Evolutionary conservation across 345 rosid genomes (phyloP), one percentile per base, ranked within the genome.

Genomic region (Cardiospermum halicacabum): DNA sequence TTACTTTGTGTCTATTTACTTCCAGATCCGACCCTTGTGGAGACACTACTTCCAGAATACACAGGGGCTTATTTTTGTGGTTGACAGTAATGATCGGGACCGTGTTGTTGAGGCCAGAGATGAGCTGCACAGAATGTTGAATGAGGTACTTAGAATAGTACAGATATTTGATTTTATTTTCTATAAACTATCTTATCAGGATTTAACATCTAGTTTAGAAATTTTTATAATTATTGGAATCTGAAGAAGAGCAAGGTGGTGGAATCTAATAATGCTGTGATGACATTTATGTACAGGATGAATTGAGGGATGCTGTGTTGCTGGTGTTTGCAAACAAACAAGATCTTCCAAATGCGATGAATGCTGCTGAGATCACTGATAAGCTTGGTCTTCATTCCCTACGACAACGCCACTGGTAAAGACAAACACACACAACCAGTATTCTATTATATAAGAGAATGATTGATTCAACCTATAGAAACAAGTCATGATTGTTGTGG

Each of bases 321-420:
- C 75, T 77, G 31, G 81, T 77, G 28, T 74, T 77, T 58, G 81
- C 81, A 2, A 78, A 78, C 76, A 78, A 78, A 55, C 78, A 78
- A 64, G 81, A 78, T 68, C 81, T 78, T 78, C 81, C 81, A 34
- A 78, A 78, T 65, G 81, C 81, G 60, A 78, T 78, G 81, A 78
- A 78, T 40, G 69, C 69, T 42, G 69, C 69, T 0, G 69, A 65
- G 69, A 65, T 65, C 60, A 65, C 69, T n/a, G 69, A 55, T 31
- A 65, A 65, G 53, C 69, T 65, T 1, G 69, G 69, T 26, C 61
- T 65, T 65, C 69, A 65, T 65, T 65, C 69, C 13, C 61, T 65
- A 5, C 53, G 69, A 48, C 78, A 77, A 50, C 81, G 81, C 60
- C 74, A 78, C 60, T 78, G 81, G 81, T 78, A 71, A 43, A 39